phyloP scores from a whole-genome alignment of 352 stramenopile genomes.

The Pythium guiyangense region DNA sequence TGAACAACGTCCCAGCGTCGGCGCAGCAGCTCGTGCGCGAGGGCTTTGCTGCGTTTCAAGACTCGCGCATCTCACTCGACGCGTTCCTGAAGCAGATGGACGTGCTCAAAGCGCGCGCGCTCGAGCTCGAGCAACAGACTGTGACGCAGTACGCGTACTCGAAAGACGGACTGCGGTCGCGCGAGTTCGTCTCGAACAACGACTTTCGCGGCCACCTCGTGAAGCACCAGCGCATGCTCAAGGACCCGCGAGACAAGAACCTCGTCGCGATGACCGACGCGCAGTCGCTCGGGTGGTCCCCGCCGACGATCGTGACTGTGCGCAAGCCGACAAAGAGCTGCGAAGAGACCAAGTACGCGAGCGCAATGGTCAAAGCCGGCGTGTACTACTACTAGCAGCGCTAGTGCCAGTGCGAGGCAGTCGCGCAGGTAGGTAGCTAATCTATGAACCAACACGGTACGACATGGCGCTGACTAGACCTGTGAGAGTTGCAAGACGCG shows the following conservation, averaged over 20 bases:
- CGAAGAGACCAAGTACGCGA: slow-evolving; percentile 61
- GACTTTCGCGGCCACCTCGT: slow-evolving; percentile 41
- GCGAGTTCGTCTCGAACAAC: slow-evolving; percentile 57
- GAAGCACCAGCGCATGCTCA: slow-evolving; percentile 57
- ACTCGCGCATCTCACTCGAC: slow-evolving; percentile 8
- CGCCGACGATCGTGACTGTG: slow-evolving; percentile 37
- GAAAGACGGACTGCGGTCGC: slow-evolving; percentile 26
- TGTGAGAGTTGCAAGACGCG: too few species aligned
- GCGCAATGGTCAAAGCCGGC: slow-evolving; percentile 69
- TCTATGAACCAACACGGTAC: too few species aligned
- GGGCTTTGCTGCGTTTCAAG: slow-evolving; percentile 13
- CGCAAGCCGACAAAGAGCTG: slow-evolving; percentile 59
- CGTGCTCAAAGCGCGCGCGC: slow-evolving; percentile 21
- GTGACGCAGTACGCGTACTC: slow-evolving; percentile 28
- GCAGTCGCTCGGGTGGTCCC: slow-evolving; percentile 45
- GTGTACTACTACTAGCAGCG: slow-evolving; percentile 71
- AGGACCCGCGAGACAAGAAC: slow-evolving; percentile 39
- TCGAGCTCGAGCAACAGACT: slow-evolving; percentile 23
- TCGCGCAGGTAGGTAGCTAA: too few species aligned
- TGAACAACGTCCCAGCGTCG: slow-evolving; percentile 44
- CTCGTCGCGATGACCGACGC: slow-evolving; percentile 46
- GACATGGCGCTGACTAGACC: too few species aligned
- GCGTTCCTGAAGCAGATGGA: slow-evolving; percentile 37
- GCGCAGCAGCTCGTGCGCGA: slow-evolving; percentile 20
- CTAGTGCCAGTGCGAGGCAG: too few species aligned